A percentile compares a stretch with the other conserved stretches of the same genome.
These are phyloP conservation scores for Leucocoprinus leucothites DNA, from an alignment of 768 basidiomycete species.

Conservation along the genomic window DNA sequence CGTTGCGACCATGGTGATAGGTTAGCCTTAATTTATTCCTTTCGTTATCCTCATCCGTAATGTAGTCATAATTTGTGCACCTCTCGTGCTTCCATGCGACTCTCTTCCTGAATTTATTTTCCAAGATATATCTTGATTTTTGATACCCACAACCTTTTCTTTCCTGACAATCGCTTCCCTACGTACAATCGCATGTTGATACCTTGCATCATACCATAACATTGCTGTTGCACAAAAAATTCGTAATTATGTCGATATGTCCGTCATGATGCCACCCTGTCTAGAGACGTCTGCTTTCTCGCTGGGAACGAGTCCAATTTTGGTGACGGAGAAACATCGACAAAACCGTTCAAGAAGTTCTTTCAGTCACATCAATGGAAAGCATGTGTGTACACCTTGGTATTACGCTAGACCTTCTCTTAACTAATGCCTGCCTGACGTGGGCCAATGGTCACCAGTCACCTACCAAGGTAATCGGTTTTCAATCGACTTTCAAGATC, in stretches of 20 bases:
- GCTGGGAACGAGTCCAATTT: too few species aligned
- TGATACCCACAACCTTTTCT: constrained; percentile 7
- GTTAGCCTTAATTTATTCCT: not conserved
- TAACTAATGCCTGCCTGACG: too few species aligned
- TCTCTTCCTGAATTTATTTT: too few species aligned
- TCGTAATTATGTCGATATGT: not conserved
- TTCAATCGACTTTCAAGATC: too few species aligned
- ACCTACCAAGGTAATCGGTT: too few species aligned
- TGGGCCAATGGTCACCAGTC: too few species aligned
- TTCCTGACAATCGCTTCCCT: not conserved
- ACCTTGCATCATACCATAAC: constrained; percentile 11
- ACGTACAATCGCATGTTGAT: constrained; percentile 11
- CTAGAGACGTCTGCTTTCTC: too few species aligned
- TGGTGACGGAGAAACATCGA: constrained; percentile 7
- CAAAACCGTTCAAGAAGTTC: not conserved
- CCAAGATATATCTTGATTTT: constrained; percentile 3
- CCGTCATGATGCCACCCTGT: too few species aligned
- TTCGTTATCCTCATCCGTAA: not conserved
- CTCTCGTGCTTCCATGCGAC: not conserved
- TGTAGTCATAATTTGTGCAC: not conserved
- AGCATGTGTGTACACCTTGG: too few species aligned
- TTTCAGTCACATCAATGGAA: too few species aligned
- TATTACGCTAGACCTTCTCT: too few species aligned
- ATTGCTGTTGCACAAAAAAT: not conserved
- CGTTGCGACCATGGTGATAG: constrained; percentile 8